These are phyloP conservation scores for Anthracocystis panici-leucophaei DNA, from an alignment of 1,284 basidiomycete species.

Conservation along the genomic window DNA sequence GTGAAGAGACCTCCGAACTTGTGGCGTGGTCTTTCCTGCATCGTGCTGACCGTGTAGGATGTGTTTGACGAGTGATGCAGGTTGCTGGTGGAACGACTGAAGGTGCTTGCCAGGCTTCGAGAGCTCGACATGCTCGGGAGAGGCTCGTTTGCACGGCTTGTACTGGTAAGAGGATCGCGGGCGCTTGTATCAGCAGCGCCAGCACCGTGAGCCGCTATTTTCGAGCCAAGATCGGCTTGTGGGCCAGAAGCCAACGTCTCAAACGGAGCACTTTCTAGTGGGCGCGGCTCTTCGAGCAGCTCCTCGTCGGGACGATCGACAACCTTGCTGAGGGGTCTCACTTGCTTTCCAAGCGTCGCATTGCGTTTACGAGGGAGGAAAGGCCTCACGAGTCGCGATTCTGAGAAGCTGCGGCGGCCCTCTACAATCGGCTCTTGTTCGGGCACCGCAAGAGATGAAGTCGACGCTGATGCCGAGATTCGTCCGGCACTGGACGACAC, in stretches of 20 bases:
- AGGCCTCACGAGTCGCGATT: conserved; percentile 43
- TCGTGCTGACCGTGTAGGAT: conserved; percentile 1
- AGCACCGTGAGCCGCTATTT: not conserved
- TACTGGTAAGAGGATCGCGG: not conserved
- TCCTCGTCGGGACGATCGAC: conserved; percentile 37
- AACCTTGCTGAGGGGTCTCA: conserved; percentile 39
- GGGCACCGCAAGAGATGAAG: conserved; percentile 8
- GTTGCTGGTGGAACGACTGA: conserved; percentile 37
- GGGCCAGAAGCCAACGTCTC: not conserved
- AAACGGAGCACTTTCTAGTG: no score
- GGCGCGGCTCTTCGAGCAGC: conserved; percentile 2
- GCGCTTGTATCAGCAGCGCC: not conserved
- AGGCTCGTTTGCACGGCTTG: conserved; percentile 12
- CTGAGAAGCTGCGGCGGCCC: conserved; percentile 43
- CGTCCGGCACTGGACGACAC: not conserved
- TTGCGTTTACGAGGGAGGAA: conserved; percentile 31
- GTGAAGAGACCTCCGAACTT: conserved; percentile 33
- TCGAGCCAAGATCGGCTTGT: not conserved
- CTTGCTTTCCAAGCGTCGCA: conserved; percentile 9
- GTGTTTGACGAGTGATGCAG: conserved; percentile 11
- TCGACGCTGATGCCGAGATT: not conserved
- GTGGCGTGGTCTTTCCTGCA: conserved; percentile 15
- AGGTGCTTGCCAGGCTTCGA: conserved; percentile 30
- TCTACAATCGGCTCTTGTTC: conserved; percentile 9
- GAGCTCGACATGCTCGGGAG: conserved; percentile 21